Base-by-base conservation (phyloP, 305 asterid genomes). In the Rubia peregrina region DNA sequence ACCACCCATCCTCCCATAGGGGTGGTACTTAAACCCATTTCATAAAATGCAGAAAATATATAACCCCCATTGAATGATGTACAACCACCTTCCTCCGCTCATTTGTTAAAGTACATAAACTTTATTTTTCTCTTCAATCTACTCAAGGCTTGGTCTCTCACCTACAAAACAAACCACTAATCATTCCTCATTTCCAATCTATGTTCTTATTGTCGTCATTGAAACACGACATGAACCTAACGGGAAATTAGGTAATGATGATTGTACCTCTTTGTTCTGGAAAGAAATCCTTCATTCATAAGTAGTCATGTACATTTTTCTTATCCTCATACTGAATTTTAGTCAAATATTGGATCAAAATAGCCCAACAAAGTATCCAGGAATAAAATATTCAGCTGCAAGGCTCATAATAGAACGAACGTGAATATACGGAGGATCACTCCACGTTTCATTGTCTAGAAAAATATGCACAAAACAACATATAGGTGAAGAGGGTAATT, bases 31-130 rank as follows among this genome's bases (percentile, higher is more conserved):
- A 98, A 3, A 91, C 98, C 99, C 99, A 94, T 79, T 89, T 89
- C 73, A 94, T 81, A 85, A 91, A 91, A 71, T 94, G 97, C 33
- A 91, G 95, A 67, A 94, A 91, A 79, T 94, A 94, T 71, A 84
- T 82, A 3, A 76, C 93, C 21, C 98, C 99, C 98, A 91, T 94
- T 7, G 99, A 94, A 82, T 94, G 99, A 33, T 97, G 98, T 79
- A 94, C 98, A 78, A 91, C 95, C 79, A 91, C 98, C 79, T 88
- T 94, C 77, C 82, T 88, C 55, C 81, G 16, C 17, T 93, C 95
- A 24, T 88, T 94, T 8, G 91, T 83, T 55, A 75, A 26, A 77
- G 22, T 88, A 89, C 98, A 94, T 86, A 7, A 85, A 88, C 93
- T 94, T 96, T 49, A 94, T 91, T 76, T 85, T 88, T 85, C 95